phyloP scores from a whole-genome alignment of 768 basidiomycete species.

The Russula abietina region DNA sequence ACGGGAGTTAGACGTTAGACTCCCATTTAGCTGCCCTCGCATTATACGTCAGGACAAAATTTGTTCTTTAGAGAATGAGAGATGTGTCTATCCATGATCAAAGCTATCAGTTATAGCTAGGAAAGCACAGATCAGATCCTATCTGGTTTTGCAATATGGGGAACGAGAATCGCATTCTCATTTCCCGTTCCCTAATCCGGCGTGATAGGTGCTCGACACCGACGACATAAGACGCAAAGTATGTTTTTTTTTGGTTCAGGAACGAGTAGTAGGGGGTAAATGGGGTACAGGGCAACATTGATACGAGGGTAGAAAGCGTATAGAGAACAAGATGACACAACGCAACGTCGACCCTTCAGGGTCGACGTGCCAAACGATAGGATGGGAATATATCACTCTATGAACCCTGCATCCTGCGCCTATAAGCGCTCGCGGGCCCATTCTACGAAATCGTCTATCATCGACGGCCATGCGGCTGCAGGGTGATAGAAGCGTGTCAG shows the following conservation, averaged over 20 bases:
- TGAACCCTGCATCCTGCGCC: conserved; percentile 9
- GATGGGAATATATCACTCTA: background rate
- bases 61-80: background rate
- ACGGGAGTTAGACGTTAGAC: background rate
- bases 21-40: background rate
- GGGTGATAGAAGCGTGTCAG: conserved; percentile 17
- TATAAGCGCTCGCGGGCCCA: conserved; percentile 46
- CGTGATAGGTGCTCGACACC: background rate
- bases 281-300: background rate
- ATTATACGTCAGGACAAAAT: background rate
- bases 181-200: background rate
- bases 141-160: no score
- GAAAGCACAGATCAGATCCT: no score
- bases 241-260: background rate
- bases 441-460: conserved; percentile 79
- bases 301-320: conserved; percentile 1
- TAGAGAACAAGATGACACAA: background rate
- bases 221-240: background rate
- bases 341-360: background rate
- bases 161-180: no score
- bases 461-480: conserved; percentile 79
- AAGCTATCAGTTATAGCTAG: background rate
- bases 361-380: background rate
- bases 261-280: background rate
- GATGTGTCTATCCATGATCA: background rate